Evolutionary conservation across 192 early-diverging fungal species (phyloP).

Genomic region (Diversispora eburnea): DNA sequence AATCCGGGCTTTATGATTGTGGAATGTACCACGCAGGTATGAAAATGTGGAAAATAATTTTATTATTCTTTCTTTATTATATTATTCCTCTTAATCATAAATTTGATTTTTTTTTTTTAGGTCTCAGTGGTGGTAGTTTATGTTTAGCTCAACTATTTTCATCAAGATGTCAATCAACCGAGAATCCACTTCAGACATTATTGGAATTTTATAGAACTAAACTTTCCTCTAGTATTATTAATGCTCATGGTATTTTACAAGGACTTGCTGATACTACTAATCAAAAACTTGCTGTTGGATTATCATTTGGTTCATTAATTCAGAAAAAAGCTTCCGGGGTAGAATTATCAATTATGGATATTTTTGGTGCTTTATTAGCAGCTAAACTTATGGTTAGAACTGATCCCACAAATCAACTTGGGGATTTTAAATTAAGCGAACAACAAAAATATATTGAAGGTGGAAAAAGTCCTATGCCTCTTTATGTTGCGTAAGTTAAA

Average conservation of each 20-base stretch:
- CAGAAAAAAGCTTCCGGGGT: slow-evolving; percentile 38
- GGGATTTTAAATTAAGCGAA: slow-evolving; percentile 53
- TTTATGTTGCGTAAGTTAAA: slow-evolving; percentile 57
- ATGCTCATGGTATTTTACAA: slow-evolving; percentile 34
- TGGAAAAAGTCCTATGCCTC: slow-evolving; percentile 69
- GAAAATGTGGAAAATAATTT: too few species aligned
- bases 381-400: slow-evolving; percentile 42
- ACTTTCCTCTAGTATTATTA: slow-evolving; percentile 28
- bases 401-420: slow-evolving; percentile 35
- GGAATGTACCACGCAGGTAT: too few species aligned
- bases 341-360: slow-evolving; percentile 49
- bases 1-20: too few species aligned
- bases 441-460: slow-evolving; percentile 52
- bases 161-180: not conserved
- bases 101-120: not conserved
- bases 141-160: slow-evolving; percentile 39
- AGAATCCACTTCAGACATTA: slow-evolving; percentile 30
- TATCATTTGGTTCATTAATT: slow-evolving; percentile 40
- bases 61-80: too few species aligned
- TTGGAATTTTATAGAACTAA: slow-evolving; percentile 37
- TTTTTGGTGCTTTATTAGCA: slow-evolving; percentile 53
- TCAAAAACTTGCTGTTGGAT: slow-evolving; percentile 36
- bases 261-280: slow-evolving; percentile 31
- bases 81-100: too few species aligned
- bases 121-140: slow-evolving; percentile 63